These are phyloP conservation scores for Paratrypanosoma confusum DNA, from an alignment of 208 protist species.

Conservation along the genomic window DNA sequence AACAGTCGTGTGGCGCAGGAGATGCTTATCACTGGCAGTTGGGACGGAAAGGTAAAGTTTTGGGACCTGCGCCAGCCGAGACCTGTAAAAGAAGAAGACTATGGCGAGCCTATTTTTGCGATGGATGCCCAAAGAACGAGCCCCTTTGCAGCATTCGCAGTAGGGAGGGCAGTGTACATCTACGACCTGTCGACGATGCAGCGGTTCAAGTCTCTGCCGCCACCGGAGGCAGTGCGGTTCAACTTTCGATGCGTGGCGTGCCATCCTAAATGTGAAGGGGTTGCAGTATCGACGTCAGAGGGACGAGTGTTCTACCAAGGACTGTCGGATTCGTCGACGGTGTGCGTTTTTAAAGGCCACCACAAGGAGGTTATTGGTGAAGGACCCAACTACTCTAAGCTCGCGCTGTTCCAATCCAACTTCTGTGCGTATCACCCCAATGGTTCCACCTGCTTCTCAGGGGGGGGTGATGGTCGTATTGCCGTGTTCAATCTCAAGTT, in stretches of 20 bases:
- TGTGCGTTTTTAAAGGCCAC: slow-evolving; percentile 71
- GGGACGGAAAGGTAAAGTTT: slow-evolving; percentile 76
- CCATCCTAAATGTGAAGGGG: slow-evolving; percentile 42
- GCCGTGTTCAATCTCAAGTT: slow-evolving; percentile 24
- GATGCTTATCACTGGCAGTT: slow-evolving; percentile 73
- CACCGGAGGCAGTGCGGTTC: slow-evolving; percentile 49
- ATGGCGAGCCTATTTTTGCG: slow-evolving; percentile 61
- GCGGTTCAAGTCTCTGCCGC: slow-evolving; percentile 34
- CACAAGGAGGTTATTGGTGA: no score
- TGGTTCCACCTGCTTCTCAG: slow-evolving; percentile 26
- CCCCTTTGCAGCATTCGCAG: slow-evolving; percentile 58
- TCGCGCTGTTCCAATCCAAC: slow-evolving; percentile 37
- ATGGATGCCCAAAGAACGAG: slow-evolving; percentile 49
- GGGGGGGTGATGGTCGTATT: slow-evolving; percentile 61
- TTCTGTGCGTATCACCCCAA: slow-evolving; percentile 56
- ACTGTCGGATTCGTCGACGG: no score
- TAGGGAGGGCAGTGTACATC: slow-evolving; percentile 41
- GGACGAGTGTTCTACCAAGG: slow-evolving; percentile 31
- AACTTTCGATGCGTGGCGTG: slow-evolving; percentile 56
- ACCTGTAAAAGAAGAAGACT: slow-evolving; percentile 48
- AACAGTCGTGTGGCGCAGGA: slow-evolving; percentile 20
- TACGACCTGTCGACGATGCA: slow-evolving; percentile 55
- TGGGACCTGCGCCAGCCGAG: slow-evolving; percentile 69
- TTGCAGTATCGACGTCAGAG: slow-evolving; percentile 59
- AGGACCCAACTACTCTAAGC: not conserved